Percentiles rank a stretch among this genome's conserved stretches.
Conservation (phyloP, 371 early-diverging fungal species). For the Dichotomocladium elegans region DNA sequence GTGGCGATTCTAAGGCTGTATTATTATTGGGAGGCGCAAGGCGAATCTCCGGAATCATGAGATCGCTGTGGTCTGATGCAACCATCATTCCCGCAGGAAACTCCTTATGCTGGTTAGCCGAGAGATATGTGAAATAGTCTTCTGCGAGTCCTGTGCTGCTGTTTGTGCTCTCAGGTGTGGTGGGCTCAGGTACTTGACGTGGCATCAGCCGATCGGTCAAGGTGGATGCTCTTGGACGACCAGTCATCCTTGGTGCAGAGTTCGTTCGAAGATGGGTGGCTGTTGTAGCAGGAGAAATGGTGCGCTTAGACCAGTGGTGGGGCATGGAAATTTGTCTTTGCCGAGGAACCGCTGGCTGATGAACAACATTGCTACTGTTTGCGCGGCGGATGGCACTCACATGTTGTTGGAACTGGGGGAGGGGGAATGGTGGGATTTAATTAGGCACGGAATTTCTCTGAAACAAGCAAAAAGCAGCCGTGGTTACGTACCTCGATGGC, state of each 20-base stretch:
- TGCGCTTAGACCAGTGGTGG: constrained; percentile 17
- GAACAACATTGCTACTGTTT: constrained; percentile 11
- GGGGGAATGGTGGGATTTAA: too few species aligned
- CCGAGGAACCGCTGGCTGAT: background rate
- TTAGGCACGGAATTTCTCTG: too few species aligned
- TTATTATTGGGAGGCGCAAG: constrained; percentile 26
- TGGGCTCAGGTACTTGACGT: background rate
- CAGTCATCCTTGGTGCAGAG: background rate
- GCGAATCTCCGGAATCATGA: constrained; percentile 35
- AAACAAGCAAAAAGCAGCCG: background rate
- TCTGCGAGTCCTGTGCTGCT: constrained; percentile 22
- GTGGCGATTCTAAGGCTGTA: background rate
- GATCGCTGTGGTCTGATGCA: constrained; percentile 2
- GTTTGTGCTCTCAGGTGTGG: constrained; percentile 16
- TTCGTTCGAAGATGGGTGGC: too few species aligned
- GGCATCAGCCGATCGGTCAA: constrained; percentile 21
- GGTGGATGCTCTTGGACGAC: constrained; percentile 30
- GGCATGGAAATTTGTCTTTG: constrained; percentile 32
- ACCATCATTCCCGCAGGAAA: constrained; percentile 2
- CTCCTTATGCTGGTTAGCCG: constrained; percentile 16
- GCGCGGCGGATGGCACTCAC: constrained; percentile 26
- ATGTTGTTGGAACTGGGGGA: constrained; percentile 40
- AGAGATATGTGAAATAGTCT: constrained; percentile 41
- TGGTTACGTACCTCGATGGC: constrained; percentile 39
- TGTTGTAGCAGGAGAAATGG: background rate